phyloP scores from a whole-genome alignment of 441 rosid species.

The Mallotus japonicus region DNA sequence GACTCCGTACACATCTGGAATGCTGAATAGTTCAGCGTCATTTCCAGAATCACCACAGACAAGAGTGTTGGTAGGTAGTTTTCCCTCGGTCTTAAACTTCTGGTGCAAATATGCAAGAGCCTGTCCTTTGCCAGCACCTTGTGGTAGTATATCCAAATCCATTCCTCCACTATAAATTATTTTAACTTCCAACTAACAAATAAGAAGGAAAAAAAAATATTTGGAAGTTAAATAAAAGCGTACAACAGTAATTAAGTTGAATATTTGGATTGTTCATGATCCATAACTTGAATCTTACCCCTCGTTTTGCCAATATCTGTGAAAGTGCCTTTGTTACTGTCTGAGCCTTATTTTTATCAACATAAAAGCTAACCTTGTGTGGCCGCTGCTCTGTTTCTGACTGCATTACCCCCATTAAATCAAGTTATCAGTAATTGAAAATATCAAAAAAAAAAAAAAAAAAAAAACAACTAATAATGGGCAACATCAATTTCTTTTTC shows the following conservation, averaged over 20 bases:
- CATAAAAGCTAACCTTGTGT: constrained; percentile 82
- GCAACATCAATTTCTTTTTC: background rate
- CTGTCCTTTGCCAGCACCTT: constrained; percentile 99
- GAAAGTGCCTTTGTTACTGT: constrained; percentile 52
- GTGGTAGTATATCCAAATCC: constrained; percentile 92
- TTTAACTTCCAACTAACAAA: constrained; percentile 77
- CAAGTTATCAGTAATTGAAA: constrained; percentile 20
- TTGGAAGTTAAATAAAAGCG: background rate
- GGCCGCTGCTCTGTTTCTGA: constrained; percentile 79
- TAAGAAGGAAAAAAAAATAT: background rate
- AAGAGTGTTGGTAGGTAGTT: constrained; percentile 67
- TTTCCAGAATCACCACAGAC: constrained; percentile 97
- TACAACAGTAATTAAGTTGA: background rate
- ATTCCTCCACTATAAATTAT: constrained; percentile 94
- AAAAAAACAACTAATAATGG: background rate
- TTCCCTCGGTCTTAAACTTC: constrained; percentile 70
- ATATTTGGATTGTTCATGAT: background rate
- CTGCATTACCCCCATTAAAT: constrained; percentile 41
- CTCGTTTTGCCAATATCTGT: constrained; percentile 47
- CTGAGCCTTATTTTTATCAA: constrained; percentile 72
- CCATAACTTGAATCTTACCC: constrained; percentile 44
- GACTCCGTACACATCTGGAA: constrained; percentile 79
- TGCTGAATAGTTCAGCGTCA: constrained; percentile 86
- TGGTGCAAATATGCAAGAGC: constrained; percentile 82
- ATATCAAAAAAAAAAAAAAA: background rate